phyloP scores from a whole-genome alignment of 768 basidiomycete species.

The Mrakia frigida region DNA sequence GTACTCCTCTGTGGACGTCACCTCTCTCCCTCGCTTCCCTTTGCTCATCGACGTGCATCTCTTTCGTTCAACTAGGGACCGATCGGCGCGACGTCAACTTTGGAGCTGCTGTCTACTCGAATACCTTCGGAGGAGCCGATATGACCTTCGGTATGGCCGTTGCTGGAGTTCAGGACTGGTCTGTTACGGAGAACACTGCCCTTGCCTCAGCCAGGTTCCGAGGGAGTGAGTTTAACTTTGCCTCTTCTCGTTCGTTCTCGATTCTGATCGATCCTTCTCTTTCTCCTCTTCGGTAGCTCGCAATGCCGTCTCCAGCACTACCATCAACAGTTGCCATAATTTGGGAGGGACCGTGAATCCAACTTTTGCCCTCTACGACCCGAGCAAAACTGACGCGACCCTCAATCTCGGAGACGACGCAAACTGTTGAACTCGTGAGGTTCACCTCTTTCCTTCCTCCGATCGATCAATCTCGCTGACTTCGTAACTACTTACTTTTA shows the following conservation, averaged over 20 bases:
- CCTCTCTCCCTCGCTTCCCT: neutral
- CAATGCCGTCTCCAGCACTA: neutral
- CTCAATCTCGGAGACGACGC: no score
- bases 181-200: neutral
- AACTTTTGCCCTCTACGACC: no score
- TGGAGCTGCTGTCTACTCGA: constrained; percentile 1
- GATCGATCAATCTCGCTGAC: no score
- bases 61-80: neutral
- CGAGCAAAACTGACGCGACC: no score
- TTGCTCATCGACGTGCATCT: neutral
- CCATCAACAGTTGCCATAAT: no score
- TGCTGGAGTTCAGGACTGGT: constrained; percentile 6
- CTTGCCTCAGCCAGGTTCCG: constrained; percentile 2
- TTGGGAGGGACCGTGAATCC: no score
- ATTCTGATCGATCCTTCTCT: neutral
- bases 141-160: constrained; percentile 17
- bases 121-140: constrained; percentile 9
- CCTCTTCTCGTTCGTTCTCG: neutral
- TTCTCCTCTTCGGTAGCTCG: neutral
- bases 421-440: no score
- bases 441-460: no score
- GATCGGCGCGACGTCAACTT: constrained; percentile 12
- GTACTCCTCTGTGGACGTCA: neutral
- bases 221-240: neutral
- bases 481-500: no score